Evolutionary conservation across 2,329 filamentous ascomycete species (phyloP), one percentile per base, ranked within the genome.

Genomic region (Venturia oleaginea): DNA sequence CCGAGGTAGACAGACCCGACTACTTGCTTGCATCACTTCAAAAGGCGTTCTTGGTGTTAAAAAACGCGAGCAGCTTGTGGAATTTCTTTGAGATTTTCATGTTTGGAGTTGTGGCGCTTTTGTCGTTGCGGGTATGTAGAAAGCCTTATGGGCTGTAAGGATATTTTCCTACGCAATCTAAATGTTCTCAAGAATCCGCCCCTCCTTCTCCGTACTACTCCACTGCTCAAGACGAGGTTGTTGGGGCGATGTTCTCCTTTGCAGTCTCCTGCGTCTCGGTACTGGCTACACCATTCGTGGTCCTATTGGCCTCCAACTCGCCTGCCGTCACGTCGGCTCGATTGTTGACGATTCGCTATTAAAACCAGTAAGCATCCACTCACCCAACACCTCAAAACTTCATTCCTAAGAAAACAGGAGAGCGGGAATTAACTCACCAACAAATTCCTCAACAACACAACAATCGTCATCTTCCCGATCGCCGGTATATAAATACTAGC

Each of bases 381-480:
- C 38, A 40, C 38, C 1, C 17, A 15, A 17, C 38, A 40, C 4
- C 5, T 15, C 48, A 32, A 54, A 3, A 30, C n/a, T n/a, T n/a
- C n/a, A n/a, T n/a, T n/a, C n/a, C n/a, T n/a, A 30, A 3, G 34
- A n/a, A 10, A 34, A 5, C 10, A 57, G 8, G 8, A 32, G 24
- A 15, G 2, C 4, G 2, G 10, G 8, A 27, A 13, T 2, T 3
- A 37, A 61, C 62, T 61, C 78, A 94, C 90, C 72, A 97, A 82
- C 42, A 97, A 78, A 73, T 99, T 99, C 65, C 94, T 83, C 71
- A 97, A 79, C 65, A 99, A 78, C 40, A 97, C 87, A 19, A 93
- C 90, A 74, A 97, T 97, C 0, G 94, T 99, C 59, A 97, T 93
- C 80, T 97, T 99, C 70, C 94, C 94, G 69, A 97, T 95, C 0